Evolutionary conservation across 2,329 filamentous ascomycete species (phyloP), one percentile per base, ranked within the genome.

Genomic region (Phialophora verrucosa): DNA sequence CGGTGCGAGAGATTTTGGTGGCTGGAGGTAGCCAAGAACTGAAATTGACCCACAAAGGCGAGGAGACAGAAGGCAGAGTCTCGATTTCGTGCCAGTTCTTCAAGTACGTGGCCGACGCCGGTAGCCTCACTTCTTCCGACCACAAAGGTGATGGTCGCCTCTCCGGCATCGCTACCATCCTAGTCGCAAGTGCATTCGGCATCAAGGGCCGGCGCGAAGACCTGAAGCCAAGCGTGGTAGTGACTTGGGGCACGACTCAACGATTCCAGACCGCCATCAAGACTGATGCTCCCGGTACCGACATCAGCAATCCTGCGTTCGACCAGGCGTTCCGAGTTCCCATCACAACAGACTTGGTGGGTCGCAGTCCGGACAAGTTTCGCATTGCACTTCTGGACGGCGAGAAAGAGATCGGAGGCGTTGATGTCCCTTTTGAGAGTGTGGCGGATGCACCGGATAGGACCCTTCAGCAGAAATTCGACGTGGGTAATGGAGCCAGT

Each of bases 191-290:
- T 38, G 67, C 67, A 54, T 69, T 59, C 60, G 64, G 53, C 47
- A 69, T 69, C 12, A 66, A 66, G 44, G 67, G 67, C 64, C 23
- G 51, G 64, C 67, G 67, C 49, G 67, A 69, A 55, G 31, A 14
- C 38, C 56, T 69, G 54, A 69, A 69, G 60, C 67, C 67, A 59
- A 66, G 64, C 55, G 67, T 69, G 8, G 67, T 67, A 10, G 67
- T 69, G 59, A 69, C 67, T 38, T 69, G 67, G 67, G 67, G 67
- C 59, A 55, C 32, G 60, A 55, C 59, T 47, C 67, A 69, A 61
- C 64, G 64, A n/a, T 69, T 69, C 67, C 67, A 69, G 61, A 69
- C 67, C 31, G 64, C 60, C 67, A 64, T 69, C 64, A 66, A 69
- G 60, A 55, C 64, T n/a, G 67, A 69, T 35, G 67, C 67, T 61